Base-by-base conservation (phyloP, 129 eudicot species). In the Apium graveolens region DNA sequence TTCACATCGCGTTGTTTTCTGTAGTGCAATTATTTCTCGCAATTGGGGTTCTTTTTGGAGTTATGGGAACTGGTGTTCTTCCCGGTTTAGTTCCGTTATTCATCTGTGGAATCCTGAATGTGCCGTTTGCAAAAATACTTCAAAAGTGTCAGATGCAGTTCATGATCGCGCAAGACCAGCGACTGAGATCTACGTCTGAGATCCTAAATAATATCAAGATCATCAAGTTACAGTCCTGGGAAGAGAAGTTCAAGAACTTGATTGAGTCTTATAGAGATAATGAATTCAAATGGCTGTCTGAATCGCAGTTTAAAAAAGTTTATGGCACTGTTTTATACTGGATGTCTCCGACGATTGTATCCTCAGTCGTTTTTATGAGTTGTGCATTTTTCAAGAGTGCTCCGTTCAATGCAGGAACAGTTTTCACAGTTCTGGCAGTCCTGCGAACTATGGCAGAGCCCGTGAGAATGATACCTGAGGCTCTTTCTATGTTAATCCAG, bases 211-310 rank as follows among this genome's bases (percentile, higher is more conserved):
- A 82, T 79, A 93, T 93, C 96, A 91, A 89, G 73, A 86, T 93
- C 26, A 89, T 91, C 31, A 93, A 93, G 88, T 77, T 89, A 78
- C 97, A 91, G 77, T 89, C 96, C 11, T 93, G 97, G 98, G 98
- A 93, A 74, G 89, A 82, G 62, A 83, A 85, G 0, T 93, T 91
- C 86, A 84, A 81, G 84, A 84, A 78, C 35, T 5, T 83, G 70
- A 49, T 86, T 3, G 87, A 87, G 73, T 86, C 88, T 42, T 83
- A 55, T 21, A 78, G 97, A 81, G 84, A 86, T n/a, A 76, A 7
- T 26, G 97, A 91, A 38, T 85, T 89, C 78, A 89, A 80, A 68
- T 91, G 96, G 96, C 70, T 88, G 63, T 51, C 84, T 29, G 76
- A 81, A 71, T 78, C 86, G 32, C 92, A 83, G 80, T 80, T 69